A percentile compares a stretch with the other conserved stretches of the same genome.
Evolutionary conservation across 1,284 basidiomycete genomes (phyloP).

Genomic region (Fomitopsis betulina): DNA sequence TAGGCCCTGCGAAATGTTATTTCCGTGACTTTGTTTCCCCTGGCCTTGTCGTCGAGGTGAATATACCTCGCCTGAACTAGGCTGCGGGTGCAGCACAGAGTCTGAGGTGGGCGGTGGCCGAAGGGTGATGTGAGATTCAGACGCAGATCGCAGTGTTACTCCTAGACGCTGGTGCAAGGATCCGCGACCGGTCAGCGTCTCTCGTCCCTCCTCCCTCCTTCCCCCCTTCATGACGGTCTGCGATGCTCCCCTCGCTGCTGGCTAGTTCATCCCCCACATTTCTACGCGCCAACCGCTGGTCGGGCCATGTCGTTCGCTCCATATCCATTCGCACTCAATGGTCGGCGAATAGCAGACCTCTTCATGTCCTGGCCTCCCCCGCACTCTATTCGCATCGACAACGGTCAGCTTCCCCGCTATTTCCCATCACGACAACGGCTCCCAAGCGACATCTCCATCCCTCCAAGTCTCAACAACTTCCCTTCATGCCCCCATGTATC

Average conservation of each 20-base stretch:
- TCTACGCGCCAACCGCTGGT: background rate
- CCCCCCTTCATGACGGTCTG: background rate
- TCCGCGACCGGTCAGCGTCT: background rate
- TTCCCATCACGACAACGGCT: background rate
- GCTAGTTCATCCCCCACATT: background rate
- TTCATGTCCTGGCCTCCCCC: background rate
- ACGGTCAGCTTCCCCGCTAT: background rate
- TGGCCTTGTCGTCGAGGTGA: too few species aligned
- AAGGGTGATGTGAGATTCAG: too few species aligned
- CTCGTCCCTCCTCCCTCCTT: background rate
- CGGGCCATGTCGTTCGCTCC: background rate
- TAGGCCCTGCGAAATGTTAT: background rate
- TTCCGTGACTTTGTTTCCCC: background rate
- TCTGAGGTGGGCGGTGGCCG: too few species aligned
- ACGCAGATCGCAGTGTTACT: background rate
- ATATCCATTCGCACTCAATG: background rate
- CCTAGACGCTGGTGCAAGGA: background rate
- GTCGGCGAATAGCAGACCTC: background rate
- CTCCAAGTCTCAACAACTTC: conserved; percentile 8
- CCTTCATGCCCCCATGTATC: conserved; percentile 34
- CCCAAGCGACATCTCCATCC: background rate
- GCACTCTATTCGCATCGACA: background rate
- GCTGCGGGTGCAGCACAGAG: too few species aligned
- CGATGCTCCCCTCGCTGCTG: background rate
- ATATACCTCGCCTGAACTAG: too few species aligned